Conservation (phyloP, 768 basidiomycete species). For the Phlebiopsis flavidoalba region DNA sequence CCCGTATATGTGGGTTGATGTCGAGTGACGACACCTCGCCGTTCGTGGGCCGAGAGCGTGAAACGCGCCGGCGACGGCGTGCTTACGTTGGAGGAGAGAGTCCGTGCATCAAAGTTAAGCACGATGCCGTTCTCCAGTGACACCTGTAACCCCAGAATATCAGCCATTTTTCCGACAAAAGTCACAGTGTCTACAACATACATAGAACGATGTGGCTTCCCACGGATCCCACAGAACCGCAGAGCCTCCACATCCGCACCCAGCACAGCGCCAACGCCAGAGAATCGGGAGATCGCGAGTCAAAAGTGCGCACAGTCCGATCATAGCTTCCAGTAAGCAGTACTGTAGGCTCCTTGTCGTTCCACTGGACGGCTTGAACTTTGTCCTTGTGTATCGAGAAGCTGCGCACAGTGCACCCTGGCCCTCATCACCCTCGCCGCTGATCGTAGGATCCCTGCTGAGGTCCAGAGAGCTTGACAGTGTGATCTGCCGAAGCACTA, state of each 20-base stretch:
- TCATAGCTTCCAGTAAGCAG: slow-evolving; percentile 93
- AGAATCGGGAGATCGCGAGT: slow-evolving; percentile 75
- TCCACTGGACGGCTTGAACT: slow-evolving; percentile 97
- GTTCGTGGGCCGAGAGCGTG: slow-evolving; percentile 90
- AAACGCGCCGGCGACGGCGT: slow-evolving; percentile 68
- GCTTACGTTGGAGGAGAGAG: slow-evolving; percentile 65
- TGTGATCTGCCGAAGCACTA: slow-evolving; percentile 88
- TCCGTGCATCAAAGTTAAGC: slow-evolving; percentile 86
- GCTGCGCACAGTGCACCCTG: slow-evolving; percentile 73
- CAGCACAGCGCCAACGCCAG: slow-evolving; percentile 78
- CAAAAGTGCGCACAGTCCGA: slow-evolving; percentile 91
- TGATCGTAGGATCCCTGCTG: slow-evolving; percentile 54
- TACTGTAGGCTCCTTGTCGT: slow-evolving; percentile 80
- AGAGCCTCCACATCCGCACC: slow-evolving; percentile 93
- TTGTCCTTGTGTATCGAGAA: slow-evolving; percentile 89
- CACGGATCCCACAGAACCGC: slow-evolving; percentile 96
- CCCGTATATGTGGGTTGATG: slow-evolving; percentile 83
- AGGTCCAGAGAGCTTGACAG: slow-evolving; percentile 98
- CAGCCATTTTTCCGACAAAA: not conserved
- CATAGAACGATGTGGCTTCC: slow-evolving; percentile 84
- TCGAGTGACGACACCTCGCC: slow-evolving; percentile 87
- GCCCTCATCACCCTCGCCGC: slow-evolving; percentile 39
- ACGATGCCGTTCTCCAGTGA: slow-evolving; percentile 94
- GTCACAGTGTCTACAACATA: slow-evolving; percentile 31
- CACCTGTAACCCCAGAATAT: slow-evolving; percentile 46